A percentile compares a stretch with the other conserved stretches of the same genome.
Evolutionary conservation across 805 yeast species (phyloP).

Genomic region (Saccharomycopsis sp.): DNA sequence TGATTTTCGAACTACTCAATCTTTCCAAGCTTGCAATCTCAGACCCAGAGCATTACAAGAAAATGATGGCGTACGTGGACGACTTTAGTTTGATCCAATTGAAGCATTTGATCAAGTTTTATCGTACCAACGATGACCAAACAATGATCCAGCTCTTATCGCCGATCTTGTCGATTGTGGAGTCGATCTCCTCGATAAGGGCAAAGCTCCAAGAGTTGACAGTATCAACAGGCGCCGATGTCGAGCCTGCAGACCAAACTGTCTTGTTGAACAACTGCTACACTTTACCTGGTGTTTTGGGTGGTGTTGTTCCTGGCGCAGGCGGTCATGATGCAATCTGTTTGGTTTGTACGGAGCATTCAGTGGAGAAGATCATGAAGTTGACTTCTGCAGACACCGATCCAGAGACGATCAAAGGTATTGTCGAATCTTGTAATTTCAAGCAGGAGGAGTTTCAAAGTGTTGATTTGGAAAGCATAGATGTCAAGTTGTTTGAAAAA

Average conservation of each 20-base stretch:
- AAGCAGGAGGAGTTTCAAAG: constrained; percentile 20
- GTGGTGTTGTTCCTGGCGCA: constrained; percentile 98
- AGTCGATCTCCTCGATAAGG: constrained; percentile 45
- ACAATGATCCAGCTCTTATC: constrained; percentile 16
- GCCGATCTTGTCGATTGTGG: constrained; percentile 30
- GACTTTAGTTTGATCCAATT: constrained; percentile 19
- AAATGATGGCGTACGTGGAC: constrained; percentile 12
- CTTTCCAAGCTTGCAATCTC: constrained; percentile 30
- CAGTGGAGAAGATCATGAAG: constrained; percentile 29
- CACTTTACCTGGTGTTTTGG: constrained; percentile 62
- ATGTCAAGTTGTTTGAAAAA: constrained; percentile 29
- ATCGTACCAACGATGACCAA: constrained; percentile 21
- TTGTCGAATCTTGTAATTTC: too few relatives aligned
- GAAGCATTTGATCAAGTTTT: constrained; percentile 21
- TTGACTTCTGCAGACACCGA: constrained; percentile 22
- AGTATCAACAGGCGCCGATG: constrained; percentile 61
- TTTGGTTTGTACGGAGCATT: constrained; percentile 46
- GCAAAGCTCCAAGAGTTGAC: constrained; percentile 52
- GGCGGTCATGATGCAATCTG: constrained; percentile 96
- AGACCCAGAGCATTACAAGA: constrained; percentile 31
- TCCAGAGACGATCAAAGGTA: not conserved
- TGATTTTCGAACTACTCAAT: constrained; percentile 40
- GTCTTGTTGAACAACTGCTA: constrained; percentile 50
- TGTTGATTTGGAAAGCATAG: constrained; percentile 22
- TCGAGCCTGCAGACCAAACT: constrained; percentile 80